These are phyloP conservation scores for Pythium phragmitis DNA, from an alignment of 352 stramenopile genomes.

Conservation along the genomic window DNA sequence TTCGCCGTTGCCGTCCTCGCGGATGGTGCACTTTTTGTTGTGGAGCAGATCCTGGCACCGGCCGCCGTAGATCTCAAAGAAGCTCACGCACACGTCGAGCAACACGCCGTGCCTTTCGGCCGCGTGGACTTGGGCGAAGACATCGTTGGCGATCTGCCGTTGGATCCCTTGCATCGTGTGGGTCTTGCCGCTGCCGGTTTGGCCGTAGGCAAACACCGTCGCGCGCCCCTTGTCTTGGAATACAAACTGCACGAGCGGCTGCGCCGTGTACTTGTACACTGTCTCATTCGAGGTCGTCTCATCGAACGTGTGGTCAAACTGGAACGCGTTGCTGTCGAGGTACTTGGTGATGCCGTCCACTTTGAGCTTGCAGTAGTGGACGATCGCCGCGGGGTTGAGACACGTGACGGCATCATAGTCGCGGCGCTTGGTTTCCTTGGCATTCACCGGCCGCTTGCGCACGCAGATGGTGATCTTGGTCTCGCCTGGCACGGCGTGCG, in stretches of 20 bases:
- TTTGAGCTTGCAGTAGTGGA: constrained; percentile 97
- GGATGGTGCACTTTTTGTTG: constrained; percentile 89
- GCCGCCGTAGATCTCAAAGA: constrained; percentile 98
- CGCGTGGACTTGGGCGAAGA: constrained; percentile 73
- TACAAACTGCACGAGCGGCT: constrained; percentile 95
- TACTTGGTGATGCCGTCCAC: constrained; percentile 99
- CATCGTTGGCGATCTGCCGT: constrained; percentile 67
- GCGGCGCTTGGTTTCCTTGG: constrained; percentile 85
- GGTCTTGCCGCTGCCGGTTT: constrained; percentile 94
- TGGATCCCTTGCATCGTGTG: constrained; percentile 89
- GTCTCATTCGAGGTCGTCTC: constrained; percentile 91
- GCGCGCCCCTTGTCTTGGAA: constrained; percentile 88
- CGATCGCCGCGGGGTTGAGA: constrained; percentile 91
- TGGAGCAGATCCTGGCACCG: constrained; percentile 94
- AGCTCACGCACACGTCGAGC: constrained; percentile 90
- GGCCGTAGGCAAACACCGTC: constrained; percentile 97
- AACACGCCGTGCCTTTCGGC: constrained; percentile 47
- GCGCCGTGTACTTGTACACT: constrained; percentile 91
- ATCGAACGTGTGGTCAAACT: constrained; percentile 93
- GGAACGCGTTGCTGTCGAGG: constrained; percentile 96
- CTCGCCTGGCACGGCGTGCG: constrained; percentile 48
- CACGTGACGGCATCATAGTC: constrained; percentile 97
- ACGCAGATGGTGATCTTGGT: constrained; percentile 96
- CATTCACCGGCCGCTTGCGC: constrained; percentile 94
- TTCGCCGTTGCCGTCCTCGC: constrained; percentile 92